These are phyloP conservation scores for Posidonia australis DNA, from an alignment of 106 monocot genomes.

Conservation along the genomic window DNA sequence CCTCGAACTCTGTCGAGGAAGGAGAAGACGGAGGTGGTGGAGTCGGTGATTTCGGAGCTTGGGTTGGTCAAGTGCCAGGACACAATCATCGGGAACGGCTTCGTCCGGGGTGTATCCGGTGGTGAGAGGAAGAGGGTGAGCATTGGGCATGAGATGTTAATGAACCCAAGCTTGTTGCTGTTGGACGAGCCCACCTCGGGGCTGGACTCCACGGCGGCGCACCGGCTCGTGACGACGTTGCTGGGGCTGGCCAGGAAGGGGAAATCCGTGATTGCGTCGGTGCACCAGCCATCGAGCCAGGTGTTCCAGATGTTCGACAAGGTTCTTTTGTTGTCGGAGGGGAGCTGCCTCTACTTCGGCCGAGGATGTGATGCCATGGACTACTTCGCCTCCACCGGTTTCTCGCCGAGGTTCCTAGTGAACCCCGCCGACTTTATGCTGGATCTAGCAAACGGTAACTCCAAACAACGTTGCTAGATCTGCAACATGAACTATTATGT, in stretches of 20 bases:
- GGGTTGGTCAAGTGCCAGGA: slow-evolving; percentile 59
- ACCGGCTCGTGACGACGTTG: slow-evolving; percentile 45
- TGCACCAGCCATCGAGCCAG: slow-evolving; percentile 82
- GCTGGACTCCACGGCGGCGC: slow-evolving; percentile 73
- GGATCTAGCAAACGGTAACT: slow-evolving; percentile 90
- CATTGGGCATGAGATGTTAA: slow-evolving; percentile 80
- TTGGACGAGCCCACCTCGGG: slow-evolving; percentile 94
- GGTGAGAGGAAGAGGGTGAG: slow-evolving; percentile 89
- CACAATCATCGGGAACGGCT: slow-evolving; percentile 47
- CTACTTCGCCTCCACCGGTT: slow-evolving; percentile 55
- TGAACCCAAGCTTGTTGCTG: slow-evolving; percentile 65
- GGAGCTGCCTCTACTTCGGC: slow-evolving; percentile 61
- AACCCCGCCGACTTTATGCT: slow-evolving; percentile 99
- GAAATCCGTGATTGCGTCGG: slow-evolving; percentile 50
- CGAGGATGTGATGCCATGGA: slow-evolving; percentile 60
- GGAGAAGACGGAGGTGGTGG: slow-evolving; percentile 42
- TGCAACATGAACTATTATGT: too few relatives aligned
- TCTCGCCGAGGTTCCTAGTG: slow-evolving; percentile 48
- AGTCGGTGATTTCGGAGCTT: slow-evolving; percentile 61
- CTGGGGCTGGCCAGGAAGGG: slow-evolving; percentile 45
- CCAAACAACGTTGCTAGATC: too few relatives aligned
- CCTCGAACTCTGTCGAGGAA: slow-evolving; percentile 19
- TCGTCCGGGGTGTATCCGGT: slow-evolving; percentile 67
- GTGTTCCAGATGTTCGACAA: slow-evolving; percentile 76
- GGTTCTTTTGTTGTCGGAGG: slow-evolving; percentile 70